These are phyloP conservation scores for Xylariaceae sp. DNA, from an alignment of 2,329 filamentous ascomycete genomes.

Conservation along the genomic window DNA sequence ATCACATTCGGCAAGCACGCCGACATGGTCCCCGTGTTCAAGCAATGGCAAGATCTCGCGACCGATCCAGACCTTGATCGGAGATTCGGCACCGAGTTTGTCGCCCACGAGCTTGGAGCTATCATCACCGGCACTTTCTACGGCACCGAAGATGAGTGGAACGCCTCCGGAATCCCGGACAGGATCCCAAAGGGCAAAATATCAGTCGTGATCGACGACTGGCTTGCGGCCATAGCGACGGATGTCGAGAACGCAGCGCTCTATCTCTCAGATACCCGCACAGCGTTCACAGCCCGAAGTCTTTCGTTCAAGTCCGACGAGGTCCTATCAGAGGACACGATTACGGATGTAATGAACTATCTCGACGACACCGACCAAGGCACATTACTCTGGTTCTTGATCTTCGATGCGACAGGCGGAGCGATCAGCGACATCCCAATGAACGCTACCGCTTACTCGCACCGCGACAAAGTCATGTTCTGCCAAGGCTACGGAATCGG, in stretches of 20 bases:
- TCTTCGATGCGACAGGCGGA: constrained; percentile 62
- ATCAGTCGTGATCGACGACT: constrained; percentile 56
- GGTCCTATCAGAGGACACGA: constrained; percentile 42
- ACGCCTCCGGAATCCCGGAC: constrained; percentile 46
- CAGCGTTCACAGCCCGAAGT: constrained; percentile 57
- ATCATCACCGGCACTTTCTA: constrained; percentile 62
- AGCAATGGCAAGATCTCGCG: constrained; percentile 57
- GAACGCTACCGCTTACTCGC: constrained; percentile 59
- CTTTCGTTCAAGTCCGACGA: constrained; percentile 51
- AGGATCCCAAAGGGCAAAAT: constrained; percentile 44
- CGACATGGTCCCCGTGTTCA: constrained; percentile 49
- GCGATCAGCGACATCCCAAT: constrained; percentile 54
- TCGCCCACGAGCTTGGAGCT: constrained; percentile 51
- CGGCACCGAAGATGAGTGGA: constrained; percentile 55
- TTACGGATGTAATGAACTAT: constrained; percentile 53
- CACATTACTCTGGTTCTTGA: constrained; percentile 57
- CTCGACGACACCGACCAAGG: constrained; percentile 48
- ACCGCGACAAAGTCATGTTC: constrained; percentile 63
- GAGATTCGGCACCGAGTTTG: constrained; percentile 57
- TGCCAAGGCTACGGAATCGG: constrained; percentile 61
- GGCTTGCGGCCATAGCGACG: constrained; percentile 57
- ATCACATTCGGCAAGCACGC: constrained; percentile 47
- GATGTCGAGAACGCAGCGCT: constrained; percentile 49
- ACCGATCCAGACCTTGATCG: constrained; percentile 54
- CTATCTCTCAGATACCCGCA: constrained; percentile 45